These are phyloP conservation scores for Colletotrichum ledebouriae DNA, from an alignment of 2,329 filamentous ascomycete species.

Conservation along the genomic window DNA sequence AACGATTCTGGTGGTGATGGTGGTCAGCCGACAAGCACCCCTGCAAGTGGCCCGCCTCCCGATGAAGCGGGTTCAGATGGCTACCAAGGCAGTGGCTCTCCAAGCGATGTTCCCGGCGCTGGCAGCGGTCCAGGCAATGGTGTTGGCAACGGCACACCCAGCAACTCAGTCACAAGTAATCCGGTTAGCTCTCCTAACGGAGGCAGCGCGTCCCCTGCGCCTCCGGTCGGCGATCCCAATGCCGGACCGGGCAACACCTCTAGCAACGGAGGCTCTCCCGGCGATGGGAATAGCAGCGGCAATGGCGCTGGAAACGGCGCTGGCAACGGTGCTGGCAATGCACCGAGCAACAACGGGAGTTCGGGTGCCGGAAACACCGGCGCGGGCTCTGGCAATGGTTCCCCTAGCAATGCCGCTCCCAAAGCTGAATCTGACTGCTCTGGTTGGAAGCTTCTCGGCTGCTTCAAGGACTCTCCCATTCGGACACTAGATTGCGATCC, in stretches of 20 bases:
- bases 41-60: slow-evolving; percentile 3
- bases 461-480: slow-evolving; percentile 48
- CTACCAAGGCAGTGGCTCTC: not conserved
- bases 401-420: slow-evolving; percentile 8
- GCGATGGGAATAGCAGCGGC: not conserved
- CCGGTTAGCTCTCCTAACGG: not conserved
- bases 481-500: slow-evolving; percentile 45
- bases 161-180: not conserved
- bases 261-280: slow-evolving; percentile 4
- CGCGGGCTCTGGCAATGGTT: slow-evolving; percentile 3
- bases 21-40: not conserved
- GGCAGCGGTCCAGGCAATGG: slow-evolving; percentile 1
- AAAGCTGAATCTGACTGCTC: slow-evolving; percentile 19
- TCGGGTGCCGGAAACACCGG: not conserved
- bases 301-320: not conserved
- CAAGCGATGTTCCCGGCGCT: not conserved
- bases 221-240: not conserved
- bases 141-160: not conserved
- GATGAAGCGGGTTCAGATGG: not conserved
- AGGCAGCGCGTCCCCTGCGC: not conserved
- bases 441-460: slow-evolving; percentile 50
- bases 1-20: not conserved
- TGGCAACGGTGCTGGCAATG: slow-evolving; percentile 10
- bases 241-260: not conserved
- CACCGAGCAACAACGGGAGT: slow-evolving; percentile 2